A percentile compares a stretch with the other conserved stretches of the same genome.
Evolutionary conservation across 148 eudicot species (phyloP).

Genomic region (Vaccinium macrocarpon): DNA sequence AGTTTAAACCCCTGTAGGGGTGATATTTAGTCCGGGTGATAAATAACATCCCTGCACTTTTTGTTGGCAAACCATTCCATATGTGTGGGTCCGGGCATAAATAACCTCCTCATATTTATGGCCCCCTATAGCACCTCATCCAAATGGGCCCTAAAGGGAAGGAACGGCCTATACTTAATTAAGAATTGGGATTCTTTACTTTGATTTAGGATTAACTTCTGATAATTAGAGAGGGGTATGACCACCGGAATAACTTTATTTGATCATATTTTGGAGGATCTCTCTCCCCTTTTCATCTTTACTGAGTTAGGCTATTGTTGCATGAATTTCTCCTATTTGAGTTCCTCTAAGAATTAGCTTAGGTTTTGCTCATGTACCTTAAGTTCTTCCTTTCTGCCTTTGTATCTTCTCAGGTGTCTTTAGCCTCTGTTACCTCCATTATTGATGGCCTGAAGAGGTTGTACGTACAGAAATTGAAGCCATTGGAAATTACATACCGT

Average conservation of each 20-base stretch:
- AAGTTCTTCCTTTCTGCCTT: slow-evolving; percentile 8
- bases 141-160: not conserved
- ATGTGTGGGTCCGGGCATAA: no score
- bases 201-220: not conserved
- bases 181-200: not conserved
- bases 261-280: not conserved
- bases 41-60: no score
- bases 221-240: not conserved
- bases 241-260: not conserved
- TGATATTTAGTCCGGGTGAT: no score
- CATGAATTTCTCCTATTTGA: not conserved
- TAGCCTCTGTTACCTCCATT: slow-evolving; percentile 76
- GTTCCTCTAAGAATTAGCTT: slow-evolving; percentile 21
- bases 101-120: no score
- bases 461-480: slow-evolving; percentile 84
- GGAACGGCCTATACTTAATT: not conserved
- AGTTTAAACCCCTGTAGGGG: no score
- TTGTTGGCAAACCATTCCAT: no score
- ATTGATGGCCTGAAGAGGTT: slow-evolving; percentile 88
- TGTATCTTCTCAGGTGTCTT: slow-evolving; percentile 41
- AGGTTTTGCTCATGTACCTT: not conserved
- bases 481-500: slow-evolving; percentile 76
- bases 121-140: no score
- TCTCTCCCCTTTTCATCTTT: not conserved
- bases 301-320: not conserved